Evolutionary conservation across 352 stramenopile species (phyloP), one percentile per base, ranked within the genome.

Genomic region (Nothophytophthora sp.): DNA sequence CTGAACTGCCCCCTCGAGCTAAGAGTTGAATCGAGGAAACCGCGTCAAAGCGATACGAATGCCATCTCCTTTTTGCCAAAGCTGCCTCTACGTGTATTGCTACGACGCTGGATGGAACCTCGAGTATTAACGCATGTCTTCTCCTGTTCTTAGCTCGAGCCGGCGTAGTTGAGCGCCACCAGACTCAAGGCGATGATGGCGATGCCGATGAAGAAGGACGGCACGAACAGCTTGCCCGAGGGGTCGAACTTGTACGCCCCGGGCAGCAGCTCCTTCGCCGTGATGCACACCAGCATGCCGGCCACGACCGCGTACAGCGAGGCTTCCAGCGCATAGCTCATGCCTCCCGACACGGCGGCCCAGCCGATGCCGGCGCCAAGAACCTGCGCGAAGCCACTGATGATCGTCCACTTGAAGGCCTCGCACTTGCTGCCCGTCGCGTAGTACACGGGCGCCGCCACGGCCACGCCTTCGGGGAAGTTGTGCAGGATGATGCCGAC

Each of bases 401-500:
- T 32, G 8, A 76, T 55, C 15, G 86, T 93, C 92, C 92, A 98
- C 35, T 90, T 72, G 69, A 99, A 98, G 1, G 89, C 96, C 41
- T 97, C 90, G 20, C 74, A 55, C 11, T 94, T 83, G 60, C 87
- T 96, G 8, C 95, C 95, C 1, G 96, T 99, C 2, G 95, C 94
- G 63, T 97, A 99, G 70, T 98, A 99, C 11, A 99, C 89, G 0
- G 96, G 96, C 8, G 98, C 86, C 24, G 95, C 90, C 12, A 99
- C 90, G 44, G 92, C 97, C 10, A 99, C 62, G 15, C 96, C 96
- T 53, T 99, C 96, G 0, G 96, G 96, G 55, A 99, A 96, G 62
- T 99, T 99, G 74, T 99, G 96, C 24, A 99, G 80, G 9, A 91
- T 96, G 60, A 99, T 99, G 16, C 90, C 96, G 40, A 99, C 66